Conservation (phyloP, 2,329 filamentous ascomycete genomes). For the Cyanodermella asteris region DNA sequence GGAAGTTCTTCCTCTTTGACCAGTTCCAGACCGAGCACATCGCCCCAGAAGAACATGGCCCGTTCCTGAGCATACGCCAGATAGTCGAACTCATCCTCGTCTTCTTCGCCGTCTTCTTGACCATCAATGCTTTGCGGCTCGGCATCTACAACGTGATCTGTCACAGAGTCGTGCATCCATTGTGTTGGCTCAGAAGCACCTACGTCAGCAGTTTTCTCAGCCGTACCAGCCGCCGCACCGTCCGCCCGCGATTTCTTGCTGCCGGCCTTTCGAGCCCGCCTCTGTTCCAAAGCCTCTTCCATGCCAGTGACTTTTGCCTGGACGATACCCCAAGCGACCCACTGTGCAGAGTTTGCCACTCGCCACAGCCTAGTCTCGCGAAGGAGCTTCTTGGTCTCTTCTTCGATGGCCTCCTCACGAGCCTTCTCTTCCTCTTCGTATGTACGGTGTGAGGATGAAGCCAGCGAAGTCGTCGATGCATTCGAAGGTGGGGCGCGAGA, state of each 20-base stretch:
- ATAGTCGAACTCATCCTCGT: constrained; percentile 74
- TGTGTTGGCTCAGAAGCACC: constrained; percentile 1
- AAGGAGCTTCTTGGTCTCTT: constrained; percentile 46
- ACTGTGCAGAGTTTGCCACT: constrained; percentile 66
- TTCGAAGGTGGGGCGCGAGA: constrained; percentile 9
- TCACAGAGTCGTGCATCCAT: constrained; percentile 1
- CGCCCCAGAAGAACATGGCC: constrained; percentile 86
- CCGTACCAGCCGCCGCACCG: background rate
- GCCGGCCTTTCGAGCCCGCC: constrained; percentile 2
- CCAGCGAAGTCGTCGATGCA: too few species aligned
- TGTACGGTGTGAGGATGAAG: too few species aligned
- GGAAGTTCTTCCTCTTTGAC: constrained; percentile 58
- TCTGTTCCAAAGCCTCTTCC: constrained; percentile 20
- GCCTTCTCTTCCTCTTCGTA: constrained; percentile 42
- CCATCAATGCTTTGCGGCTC: constrained; percentile 8
- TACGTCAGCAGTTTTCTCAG: constrained; percentile 1
- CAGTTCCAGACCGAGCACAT: constrained; percentile 57
- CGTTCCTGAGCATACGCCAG: constrained; percentile 76
- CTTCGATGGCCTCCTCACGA: constrained; percentile 42
- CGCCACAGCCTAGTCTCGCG: constrained; percentile 72
- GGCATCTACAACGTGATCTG: constrained; percentile 6
- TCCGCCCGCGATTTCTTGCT: constrained; percentile 1
- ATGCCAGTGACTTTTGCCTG: constrained; percentile 72
- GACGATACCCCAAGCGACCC: constrained; percentile 91
- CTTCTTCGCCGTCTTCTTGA: constrained; percentile 28